phyloP scores from a whole-genome alignment of 495 filamentous ascomycete genomes.

The Chaetomium cochliodes region DNA sequence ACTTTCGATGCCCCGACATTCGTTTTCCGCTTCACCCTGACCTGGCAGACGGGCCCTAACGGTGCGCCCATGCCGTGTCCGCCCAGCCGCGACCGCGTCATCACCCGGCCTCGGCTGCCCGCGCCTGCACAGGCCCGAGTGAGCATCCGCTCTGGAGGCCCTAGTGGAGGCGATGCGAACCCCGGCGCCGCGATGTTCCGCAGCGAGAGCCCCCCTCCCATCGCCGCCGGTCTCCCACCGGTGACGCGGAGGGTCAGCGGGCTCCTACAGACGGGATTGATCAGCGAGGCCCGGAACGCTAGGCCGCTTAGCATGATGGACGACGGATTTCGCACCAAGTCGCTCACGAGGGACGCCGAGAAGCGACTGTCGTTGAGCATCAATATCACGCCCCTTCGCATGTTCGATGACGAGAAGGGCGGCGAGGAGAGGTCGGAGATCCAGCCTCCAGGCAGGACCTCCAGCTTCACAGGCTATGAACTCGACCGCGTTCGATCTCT shows the following conservation, averaged over 20 bases:
- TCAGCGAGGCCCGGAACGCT: slow-evolving; percentile 49
- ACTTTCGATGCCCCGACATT: slow-evolving; percentile 44
- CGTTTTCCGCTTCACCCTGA: slow-evolving; percentile 49
- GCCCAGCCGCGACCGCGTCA: slow-evolving; percentile 42
- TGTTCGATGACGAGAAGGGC: slow-evolving; percentile 10
- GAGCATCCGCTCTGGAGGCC: slow-evolving; percentile 35
- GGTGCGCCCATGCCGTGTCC: slow-evolving; percentile 24
- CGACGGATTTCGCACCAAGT: slow-evolving; percentile 11
- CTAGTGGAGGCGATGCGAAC: not conserved
- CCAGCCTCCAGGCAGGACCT: slow-evolving; percentile 11
- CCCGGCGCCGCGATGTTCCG: slow-evolving; percentile 21
- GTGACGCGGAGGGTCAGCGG: slow-evolving; percentile 47
- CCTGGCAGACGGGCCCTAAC: slow-evolving; percentile 32
- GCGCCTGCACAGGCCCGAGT: slow-evolving; percentile 62
- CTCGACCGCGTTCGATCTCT: slow-evolving; percentile 14
- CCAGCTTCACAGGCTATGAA: slow-evolving; percentile 23
- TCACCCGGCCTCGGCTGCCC: slow-evolving; percentile 75
- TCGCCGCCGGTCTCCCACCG: slow-evolving; percentile 42
- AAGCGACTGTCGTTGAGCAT: slow-evolving; percentile 29
- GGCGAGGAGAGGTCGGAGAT: slow-evolving; percentile 14
- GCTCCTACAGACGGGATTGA: slow-evolving; percentile 42
- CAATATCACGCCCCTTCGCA: slow-evolving; percentile 18
- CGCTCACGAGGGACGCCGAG: slow-evolving; percentile 8
- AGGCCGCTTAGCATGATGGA: slow-evolving; percentile 28
- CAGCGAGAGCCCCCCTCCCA: slow-evolving; percentile 41